Conservation (phyloP, 2,329 filamentous ascomycete genomes). For the Paraconiothyrium brasiliense region DNA sequence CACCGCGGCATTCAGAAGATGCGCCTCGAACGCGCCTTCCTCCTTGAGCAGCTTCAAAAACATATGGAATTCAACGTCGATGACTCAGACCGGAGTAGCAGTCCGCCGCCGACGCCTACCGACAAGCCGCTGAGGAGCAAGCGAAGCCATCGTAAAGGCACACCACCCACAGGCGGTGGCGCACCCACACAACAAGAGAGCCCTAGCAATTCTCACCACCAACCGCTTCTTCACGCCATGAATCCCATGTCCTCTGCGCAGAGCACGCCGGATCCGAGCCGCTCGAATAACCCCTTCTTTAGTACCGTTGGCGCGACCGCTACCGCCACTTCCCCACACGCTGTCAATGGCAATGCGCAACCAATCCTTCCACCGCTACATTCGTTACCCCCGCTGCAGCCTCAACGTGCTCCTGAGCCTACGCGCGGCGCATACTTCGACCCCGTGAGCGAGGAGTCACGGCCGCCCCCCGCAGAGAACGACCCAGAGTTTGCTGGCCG, state of each 20-base stretch:
- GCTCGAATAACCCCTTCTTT: slow-evolving; percentile 42
- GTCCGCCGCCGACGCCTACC: slow-evolving; percentile 81
- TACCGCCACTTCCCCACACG: slow-evolving; percentile 37
- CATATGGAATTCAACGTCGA: slow-evolving; percentile 59
- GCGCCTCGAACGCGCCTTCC: slow-evolving; percentile 79
- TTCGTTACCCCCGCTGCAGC: slow-evolving; percentile 38
- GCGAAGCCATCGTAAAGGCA: slow-evolving; percentile 68
- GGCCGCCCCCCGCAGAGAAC: slow-evolving; percentile 27
- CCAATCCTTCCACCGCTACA: slow-evolving; percentile 35
- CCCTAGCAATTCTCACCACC: slow-evolving; percentile 30
- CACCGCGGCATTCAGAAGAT: slow-evolving; percentile 90
- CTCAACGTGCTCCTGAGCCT: slow-evolving; percentile 27
- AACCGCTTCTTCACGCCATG: slow-evolving; percentile 32
- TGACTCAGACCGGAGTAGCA: slow-evolving; percentile 79
- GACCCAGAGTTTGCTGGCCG: slow-evolving; percentile 34
- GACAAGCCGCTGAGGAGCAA: slow-evolving; percentile 81
- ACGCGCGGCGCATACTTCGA: slow-evolving; percentile 42
- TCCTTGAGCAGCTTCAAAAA: slow-evolving; percentile 59
- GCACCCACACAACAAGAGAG: slow-evolving; percentile 23
- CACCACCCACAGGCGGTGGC: slow-evolving; percentile 37
- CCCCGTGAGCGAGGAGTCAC: slow-evolving; percentile 44
- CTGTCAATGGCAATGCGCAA: slow-evolving; percentile 42
- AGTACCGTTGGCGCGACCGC: slow-evolving; percentile 33
- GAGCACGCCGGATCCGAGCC: slow-evolving; percentile 50
- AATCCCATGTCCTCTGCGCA: slow-evolving; percentile 48